Evolutionary conservation across 2,329 filamentous ascomycete species (phyloP).

Genomic region (Fusarium sp.): DNA sequence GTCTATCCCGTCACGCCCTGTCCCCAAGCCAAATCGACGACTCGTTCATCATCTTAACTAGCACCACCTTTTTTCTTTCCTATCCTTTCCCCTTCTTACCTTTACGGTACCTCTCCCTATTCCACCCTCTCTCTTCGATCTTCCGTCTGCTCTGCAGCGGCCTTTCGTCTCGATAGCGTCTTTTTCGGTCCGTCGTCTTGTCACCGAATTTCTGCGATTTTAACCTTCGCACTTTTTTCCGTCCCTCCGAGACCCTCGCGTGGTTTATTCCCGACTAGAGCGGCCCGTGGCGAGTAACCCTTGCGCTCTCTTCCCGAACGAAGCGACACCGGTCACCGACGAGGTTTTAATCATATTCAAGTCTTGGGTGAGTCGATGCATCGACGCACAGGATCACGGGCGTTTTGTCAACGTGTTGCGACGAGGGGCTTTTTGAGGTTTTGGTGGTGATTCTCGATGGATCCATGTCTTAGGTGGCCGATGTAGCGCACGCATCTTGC

Average conservation of each 20-base stretch:
- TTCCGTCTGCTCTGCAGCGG: constrained; percentile 45
- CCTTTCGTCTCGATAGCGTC: constrained; percentile 43
- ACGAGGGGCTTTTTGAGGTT: constrained; percentile 34
- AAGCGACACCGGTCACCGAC: constrained; percentile 39
- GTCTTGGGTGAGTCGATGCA: constrained; percentile 43
- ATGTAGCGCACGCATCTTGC: constrained; percentile 48
- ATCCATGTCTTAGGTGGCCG: constrained; percentile 44
- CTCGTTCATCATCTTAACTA: constrained; percentile 47
- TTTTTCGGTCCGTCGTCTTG: constrained; percentile 35
- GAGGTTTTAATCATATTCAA: constrained; percentile 30
- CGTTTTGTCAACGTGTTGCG: constrained; percentile 46
- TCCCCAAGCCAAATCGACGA: constrained; percentile 35
- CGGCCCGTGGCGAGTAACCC: constrained; percentile 42
- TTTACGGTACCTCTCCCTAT: constrained; percentile 36
- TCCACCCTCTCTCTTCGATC: constrained; percentile 34
- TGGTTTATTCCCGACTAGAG: constrained; percentile 48
- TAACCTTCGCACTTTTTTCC: constrained; percentile 42
- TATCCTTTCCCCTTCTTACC: constrained; percentile 24
- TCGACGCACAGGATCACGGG: constrained; percentile 27
- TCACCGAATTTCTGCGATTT: constrained; percentile 42
- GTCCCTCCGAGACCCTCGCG: constrained; percentile 47
- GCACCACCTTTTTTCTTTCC: constrained; percentile 37
- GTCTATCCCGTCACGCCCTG: constrained; percentile 43
- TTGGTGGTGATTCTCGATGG: constrained; percentile 45
- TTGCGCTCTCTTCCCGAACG: constrained; percentile 42